phyloP scores from a whole-genome alignment of 2,329 filamentous ascomycete genomes.

The Colletotrichum melonis region DNA sequence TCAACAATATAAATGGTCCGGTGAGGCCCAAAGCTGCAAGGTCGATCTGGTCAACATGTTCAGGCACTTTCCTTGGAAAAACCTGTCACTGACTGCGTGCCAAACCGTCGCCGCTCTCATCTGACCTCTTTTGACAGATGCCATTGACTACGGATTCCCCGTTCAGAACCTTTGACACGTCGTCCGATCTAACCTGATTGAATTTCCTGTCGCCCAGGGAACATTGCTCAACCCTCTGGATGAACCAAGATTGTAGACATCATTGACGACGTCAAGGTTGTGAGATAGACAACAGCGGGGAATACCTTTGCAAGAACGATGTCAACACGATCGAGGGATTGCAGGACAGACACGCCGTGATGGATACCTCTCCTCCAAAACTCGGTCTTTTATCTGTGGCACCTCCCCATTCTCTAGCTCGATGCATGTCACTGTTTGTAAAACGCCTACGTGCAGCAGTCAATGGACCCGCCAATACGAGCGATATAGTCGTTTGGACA shows the following conservation, averaged over 20 bases:
- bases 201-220: slow-evolving; percentile 18
- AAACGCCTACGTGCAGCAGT: neutral
- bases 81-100: neutral
- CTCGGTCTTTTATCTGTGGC: neutral
- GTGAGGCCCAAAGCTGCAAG: slow-evolving; percentile 30
- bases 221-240: neutral
- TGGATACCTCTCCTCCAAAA: neutral
- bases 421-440: neutral
- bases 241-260: neutral
- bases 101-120: neutral
- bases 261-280: neutral
- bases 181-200: slow-evolving; percentile 10
- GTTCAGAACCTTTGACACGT: slow-evolving; percentile 18
- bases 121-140: slow-evolving; percentile 19
- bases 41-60: slow-evolving; percentile 2
- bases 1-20: slow-evolving; percentile 7
- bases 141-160: slow-evolving; percentile 7
- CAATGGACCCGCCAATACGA: neutral
- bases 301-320: neutral
- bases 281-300: neutral
- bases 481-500: neutral
- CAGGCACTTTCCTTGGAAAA: slow-evolving; percentile 13
- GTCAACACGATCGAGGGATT: neutral
- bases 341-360: neutral
- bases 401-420: neutral